Evolutionary conservation across 2,329 filamentous ascomycete species (phyloP).

Genomic region (Pseudogymnoascus sp.): DNA sequence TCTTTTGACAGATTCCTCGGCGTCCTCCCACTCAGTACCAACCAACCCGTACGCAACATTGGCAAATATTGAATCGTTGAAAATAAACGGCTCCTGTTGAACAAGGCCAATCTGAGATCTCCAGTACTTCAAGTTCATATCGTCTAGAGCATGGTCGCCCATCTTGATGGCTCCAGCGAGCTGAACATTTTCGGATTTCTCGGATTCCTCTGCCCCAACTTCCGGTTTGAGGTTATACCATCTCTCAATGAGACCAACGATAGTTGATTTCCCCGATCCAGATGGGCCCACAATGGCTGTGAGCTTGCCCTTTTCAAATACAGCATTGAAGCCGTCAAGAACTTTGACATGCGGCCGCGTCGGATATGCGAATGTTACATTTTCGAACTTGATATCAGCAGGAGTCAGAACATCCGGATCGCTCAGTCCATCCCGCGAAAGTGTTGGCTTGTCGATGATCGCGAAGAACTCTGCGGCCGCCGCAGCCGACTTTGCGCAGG

Average conservation of each 20-base stretch:
- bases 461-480: constrained; percentile 32
- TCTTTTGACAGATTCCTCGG: constrained; percentile 45
- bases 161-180: constrained; percentile 46
- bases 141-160: constrained; percentile 43
- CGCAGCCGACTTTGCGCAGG: constrained; percentile 33
- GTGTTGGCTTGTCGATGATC: constrained; percentile 31
- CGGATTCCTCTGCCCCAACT: constrained; percentile 33
- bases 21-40: constrained; percentile 44
- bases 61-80: constrained; percentile 54
- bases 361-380: constrained; percentile 67
- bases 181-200: constrained; percentile 32
- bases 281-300: constrained; percentile 68
- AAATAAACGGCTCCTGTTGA: constrained; percentile 60
- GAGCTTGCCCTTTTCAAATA: constrained; percentile 53
- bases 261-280: constrained; percentile 65
- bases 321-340: constrained; percentile 48
- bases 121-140: constrained; percentile 55
- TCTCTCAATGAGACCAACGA: constrained; percentile 60
- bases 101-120: constrained; percentile 54
- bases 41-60: constrained; percentile 54
- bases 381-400: constrained; percentile 50
- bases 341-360: constrained; percentile 55
- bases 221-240: constrained; percentile 59
- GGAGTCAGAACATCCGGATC: constrained; percentile 41
- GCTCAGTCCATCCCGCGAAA: constrained; percentile 34